phyloP scores from a whole-genome alignment of 129 eudicot genomes.

The Helianthus tuberosus region DNA sequence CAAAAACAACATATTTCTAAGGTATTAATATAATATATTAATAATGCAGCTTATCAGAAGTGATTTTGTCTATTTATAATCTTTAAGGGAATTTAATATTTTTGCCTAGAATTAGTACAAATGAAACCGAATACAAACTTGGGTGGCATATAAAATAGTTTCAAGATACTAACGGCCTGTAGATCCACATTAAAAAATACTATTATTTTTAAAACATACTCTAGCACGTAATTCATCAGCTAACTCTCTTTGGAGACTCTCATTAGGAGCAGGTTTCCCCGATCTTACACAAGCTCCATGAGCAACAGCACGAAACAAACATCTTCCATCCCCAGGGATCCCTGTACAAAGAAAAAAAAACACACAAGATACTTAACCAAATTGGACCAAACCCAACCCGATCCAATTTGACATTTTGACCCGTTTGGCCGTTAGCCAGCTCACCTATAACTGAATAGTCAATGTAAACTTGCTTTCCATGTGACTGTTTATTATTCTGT shows the following conservation, averaged over 20 bases:
- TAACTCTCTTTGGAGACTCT: slow-evolving; percentile 75
- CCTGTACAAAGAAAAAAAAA: slow-evolving; percentile 38
- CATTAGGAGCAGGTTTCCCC: slow-evolving; percentile 89
- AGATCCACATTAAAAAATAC: neutral
- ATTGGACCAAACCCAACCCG: neutral
- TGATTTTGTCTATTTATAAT: neutral
- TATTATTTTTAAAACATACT: slow-evolving; percentile 41
- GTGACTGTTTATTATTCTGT: slow-evolving; percentile 47
- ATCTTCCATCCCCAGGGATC: slow-evolving; percentile 98
- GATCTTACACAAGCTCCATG: slow-evolving; percentile 92
- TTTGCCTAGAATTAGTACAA: neutral
- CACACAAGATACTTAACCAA: neutral
- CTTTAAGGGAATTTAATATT: neutral
- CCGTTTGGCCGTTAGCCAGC: slow-evolving; percentile 23
- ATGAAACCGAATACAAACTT: neutral
- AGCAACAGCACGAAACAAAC: slow-evolving; percentile 95
- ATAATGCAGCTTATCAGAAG: neutral
- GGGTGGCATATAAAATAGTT: neutral
- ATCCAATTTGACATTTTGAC: neutral
- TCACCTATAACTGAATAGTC: slow-evolving; percentile 88
- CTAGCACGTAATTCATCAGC: slow-evolving; percentile 87
- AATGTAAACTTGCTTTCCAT: slow-evolving; percentile 76
- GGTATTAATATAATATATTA: neutral
- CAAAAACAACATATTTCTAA: neutral
- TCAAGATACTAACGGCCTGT: neutral